A percentile compares a stretch with the other conserved stretches of the same genome.
phyloP scores from a whole-genome alignment of 2,329 filamentous ascomycete genomes.

The Chrysosporium keratinophilum region DNA sequence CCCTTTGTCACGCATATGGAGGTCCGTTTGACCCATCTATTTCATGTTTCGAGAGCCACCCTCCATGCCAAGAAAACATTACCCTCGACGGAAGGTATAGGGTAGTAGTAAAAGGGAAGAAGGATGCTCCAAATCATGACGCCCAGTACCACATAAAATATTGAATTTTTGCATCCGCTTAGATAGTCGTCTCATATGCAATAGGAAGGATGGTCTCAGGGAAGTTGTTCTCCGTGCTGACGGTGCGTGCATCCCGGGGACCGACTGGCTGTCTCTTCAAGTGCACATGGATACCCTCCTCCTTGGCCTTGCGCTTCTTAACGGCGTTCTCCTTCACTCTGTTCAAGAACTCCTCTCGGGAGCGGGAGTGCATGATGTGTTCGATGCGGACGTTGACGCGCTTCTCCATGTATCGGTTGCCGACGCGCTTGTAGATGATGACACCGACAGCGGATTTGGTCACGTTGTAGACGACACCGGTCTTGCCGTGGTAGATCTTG shows the following conservation, averaged over 20 bases:
- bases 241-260: conserved; percentile 70
- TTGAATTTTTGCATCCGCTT: conserved; percentile 37
- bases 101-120: conserved; percentile 18
- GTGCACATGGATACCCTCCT: conserved; percentile 73
- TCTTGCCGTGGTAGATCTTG: conserved; percentile 99
- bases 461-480: conserved; percentile 96
- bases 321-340: conserved; percentile 94
- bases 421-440: conserved; percentile 99
- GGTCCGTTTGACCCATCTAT: conserved; percentile 3
- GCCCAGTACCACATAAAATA: conserved; percentile 28
- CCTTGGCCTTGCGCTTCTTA: conserved; percentile 87
- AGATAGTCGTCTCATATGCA: conserved; percentile 98
- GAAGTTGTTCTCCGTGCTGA: conserved; percentile 70
- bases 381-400: conserved; percentile 98
- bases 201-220: conserved; percentile 87
- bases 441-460: conserved; percentile 95
- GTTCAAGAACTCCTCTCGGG: conserved; percentile 90
- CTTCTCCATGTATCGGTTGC: conserved; percentile 99
- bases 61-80: conserved; percentile 11
- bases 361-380: conserved; percentile 90
- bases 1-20: conserved; percentile 5
- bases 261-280: conserved; percentile 80
- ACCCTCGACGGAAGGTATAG: conserved; percentile 9
- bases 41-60: conserved; percentile 30
- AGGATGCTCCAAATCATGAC: conserved; percentile 6